Evolutionary conservation across 2,329 filamentous ascomycete species (phyloP).

Genomic region (Alternaria brassicae): DNA sequence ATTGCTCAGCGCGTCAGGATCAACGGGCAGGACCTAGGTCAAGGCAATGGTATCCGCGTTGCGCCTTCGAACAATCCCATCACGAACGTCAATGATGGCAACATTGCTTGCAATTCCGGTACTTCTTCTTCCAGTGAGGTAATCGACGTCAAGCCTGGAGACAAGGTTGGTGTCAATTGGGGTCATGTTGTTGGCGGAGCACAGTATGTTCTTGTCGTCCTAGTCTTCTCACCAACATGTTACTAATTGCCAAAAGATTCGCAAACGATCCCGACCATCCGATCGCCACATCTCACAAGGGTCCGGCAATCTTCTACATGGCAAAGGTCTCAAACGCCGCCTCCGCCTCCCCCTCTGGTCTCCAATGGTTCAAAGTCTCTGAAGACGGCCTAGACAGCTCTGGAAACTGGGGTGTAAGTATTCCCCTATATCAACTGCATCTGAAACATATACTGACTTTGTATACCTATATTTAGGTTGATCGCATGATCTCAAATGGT

Average conservation of each 20-base stretch:
- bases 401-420: constrained; percentile 55
- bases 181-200: constrained; percentile 63
- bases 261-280: constrained; percentile 56
- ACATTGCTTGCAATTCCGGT: constrained; percentile 58
- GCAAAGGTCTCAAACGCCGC: constrained; percentile 53
- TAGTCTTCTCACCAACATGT: not conserved
- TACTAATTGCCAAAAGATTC: constrained; percentile 26
- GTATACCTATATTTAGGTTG: constrained; percentile 15
- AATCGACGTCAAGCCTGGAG: constrained; percentile 60
- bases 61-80: constrained; percentile 61
- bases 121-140: constrained; percentile 49
- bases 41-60: constrained; percentile 59
- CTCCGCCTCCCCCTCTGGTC: constrained; percentile 45
- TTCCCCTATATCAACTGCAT: not conserved
- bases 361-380: constrained; percentile 54
- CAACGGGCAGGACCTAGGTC: constrained; percentile 55
- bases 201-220: constrained; percentile 39
- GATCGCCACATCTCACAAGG: constrained; percentile 59
- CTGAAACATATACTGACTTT: not conserved
- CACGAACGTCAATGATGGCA: constrained; percentile 55
- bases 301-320: constrained; percentile 51
- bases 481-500: constrained; percentile 52
- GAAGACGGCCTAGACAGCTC: constrained; percentile 51
- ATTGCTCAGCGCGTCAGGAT: constrained; percentile 57
- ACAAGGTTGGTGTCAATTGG: constrained; percentile 61